Conservation (phyloP, 176 grass and related monocot genomes). For the Oryza brachyantha region DNA sequence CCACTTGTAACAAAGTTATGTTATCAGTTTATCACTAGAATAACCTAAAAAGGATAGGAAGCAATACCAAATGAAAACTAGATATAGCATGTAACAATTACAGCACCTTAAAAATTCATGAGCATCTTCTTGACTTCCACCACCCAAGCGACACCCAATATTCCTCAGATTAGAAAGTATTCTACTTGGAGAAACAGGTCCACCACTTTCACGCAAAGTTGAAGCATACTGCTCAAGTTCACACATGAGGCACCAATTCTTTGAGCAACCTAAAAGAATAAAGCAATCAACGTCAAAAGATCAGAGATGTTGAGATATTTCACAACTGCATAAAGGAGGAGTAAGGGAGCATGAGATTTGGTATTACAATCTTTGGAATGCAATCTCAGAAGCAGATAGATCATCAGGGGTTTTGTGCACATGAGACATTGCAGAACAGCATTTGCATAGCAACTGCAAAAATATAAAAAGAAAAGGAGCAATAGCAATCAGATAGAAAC, state of each 20-base stretch:
- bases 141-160: conserved; percentile 86
- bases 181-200: conserved; percentile 74
- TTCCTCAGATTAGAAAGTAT: conserved; percentile 95
- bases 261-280: conserved; percentile 67
- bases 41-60: not conserved
- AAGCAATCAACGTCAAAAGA: conserved; percentile 25
- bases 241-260: conserved; percentile 97
- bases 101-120: conserved; percentile 93
- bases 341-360: conserved; percentile 24
- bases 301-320: conserved; percentile 2
- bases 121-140: conserved; percentile 98
- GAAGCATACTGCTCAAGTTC: conserved; percentile 97
- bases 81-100: conserved; percentile 23
- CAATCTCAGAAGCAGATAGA: conserved; percentile 89
- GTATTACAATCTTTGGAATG: conserved; percentile 97
- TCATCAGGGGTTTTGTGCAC: conserved; percentile 94
- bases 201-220: conserved; percentile 76
- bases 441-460: conserved; percentile 97
- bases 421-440: conserved; percentile 98
- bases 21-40: not conserved
- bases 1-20: not conserved
- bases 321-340: not conserved
- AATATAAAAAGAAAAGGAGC: conserved; percentile 7
- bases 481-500: conserved; percentile 19
- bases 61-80: conserved; percentile 3